Percentiles rank a stretch among this genome's conserved stretches.
phyloP scores from a whole-genome alignment of 1,284 basidiomycete genomes.

The Athelia psychrophila region DNA sequence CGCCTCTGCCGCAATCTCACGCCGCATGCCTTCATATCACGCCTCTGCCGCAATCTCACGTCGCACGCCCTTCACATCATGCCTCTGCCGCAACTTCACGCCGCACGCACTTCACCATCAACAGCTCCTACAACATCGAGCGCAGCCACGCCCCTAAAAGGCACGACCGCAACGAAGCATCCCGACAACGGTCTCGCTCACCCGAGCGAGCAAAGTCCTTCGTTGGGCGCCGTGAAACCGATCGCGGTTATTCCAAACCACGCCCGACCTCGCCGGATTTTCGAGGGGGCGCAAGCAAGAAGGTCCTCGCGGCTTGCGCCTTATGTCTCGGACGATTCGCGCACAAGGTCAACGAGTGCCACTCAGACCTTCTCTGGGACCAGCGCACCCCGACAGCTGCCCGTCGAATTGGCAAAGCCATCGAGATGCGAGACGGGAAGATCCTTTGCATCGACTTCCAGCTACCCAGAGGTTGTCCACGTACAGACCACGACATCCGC shows the following conservation, averaged over 20 bases:
- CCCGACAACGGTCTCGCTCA: not conserved
- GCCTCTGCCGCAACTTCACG: too few species aligned
- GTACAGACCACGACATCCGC: not conserved
- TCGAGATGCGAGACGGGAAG: not conserved
- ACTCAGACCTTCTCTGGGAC: not conserved
- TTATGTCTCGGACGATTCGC: constrained; percentile 3
- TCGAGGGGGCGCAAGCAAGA: not conserved
- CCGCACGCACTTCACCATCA: too few species aligned
- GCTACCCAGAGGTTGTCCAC: not conserved
- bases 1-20: too few species aligned
- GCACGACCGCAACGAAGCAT: not conserved
- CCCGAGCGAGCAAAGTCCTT: not conserved
- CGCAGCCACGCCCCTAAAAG: not conserved
- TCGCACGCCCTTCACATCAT: not conserved
- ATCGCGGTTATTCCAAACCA: not conserved
- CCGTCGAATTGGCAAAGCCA: not conserved
- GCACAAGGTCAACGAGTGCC: not conserved
- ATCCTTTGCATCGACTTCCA: constrained; percentile 10
- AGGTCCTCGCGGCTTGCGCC: not conserved
- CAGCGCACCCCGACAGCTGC: not conserved
- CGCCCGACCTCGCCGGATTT: not conserved
- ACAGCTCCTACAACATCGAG: too few species aligned
- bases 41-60: too few species aligned
- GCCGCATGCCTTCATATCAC: too few species aligned
- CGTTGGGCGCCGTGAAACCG: not conserved